A percentile compares a stretch with the other conserved stretches of the same genome.
Conservation (phyloP, 441 rosid species). For the Sinapis alba region DNA sequence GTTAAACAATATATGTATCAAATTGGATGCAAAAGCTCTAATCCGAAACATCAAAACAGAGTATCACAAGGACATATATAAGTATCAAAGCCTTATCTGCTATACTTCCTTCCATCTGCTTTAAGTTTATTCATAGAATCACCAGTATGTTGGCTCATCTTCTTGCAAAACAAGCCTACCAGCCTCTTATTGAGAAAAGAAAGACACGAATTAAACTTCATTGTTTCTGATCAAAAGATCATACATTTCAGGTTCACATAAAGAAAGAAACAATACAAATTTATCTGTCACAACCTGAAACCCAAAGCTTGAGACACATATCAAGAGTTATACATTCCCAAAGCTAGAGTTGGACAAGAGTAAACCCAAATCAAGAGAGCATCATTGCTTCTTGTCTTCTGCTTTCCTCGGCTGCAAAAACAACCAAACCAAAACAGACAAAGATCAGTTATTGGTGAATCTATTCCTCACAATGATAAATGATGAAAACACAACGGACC, state of each 20-base stretch:
- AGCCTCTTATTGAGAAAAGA: neutral
- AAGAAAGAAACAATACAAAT: conserved; percentile 29
- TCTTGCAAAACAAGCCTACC: neutral
- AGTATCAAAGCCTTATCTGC: neutral
- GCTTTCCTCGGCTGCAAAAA: conserved; percentile 68
- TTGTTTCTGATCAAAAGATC: conserved; percentile 6
- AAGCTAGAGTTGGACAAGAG: conserved; percentile 8
- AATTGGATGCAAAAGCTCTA: neutral
- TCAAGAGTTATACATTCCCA: no score
- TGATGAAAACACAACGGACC: conserved; percentile 38
- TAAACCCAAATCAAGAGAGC: neutral
- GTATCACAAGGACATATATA: neutral
- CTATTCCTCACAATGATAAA: neutral
- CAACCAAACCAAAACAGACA: neutral
- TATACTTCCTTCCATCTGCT: neutral
- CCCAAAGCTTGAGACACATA: no score
- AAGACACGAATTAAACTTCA: neutral
- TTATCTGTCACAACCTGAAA: neutral
- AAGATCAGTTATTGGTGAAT: neutral
- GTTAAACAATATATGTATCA: neutral
- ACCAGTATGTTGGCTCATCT: neutral
- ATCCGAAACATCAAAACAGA: neutral
- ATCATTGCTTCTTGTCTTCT: conserved; percentile 54
- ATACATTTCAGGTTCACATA: conserved; percentile 16
- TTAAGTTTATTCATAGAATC: neutral